A percentile compares a stretch with the other conserved stretches of the same genome.
Conservation (phyloP, 2,329 filamentous ascomycete species). For the Talaromyces marneffei region DNA sequence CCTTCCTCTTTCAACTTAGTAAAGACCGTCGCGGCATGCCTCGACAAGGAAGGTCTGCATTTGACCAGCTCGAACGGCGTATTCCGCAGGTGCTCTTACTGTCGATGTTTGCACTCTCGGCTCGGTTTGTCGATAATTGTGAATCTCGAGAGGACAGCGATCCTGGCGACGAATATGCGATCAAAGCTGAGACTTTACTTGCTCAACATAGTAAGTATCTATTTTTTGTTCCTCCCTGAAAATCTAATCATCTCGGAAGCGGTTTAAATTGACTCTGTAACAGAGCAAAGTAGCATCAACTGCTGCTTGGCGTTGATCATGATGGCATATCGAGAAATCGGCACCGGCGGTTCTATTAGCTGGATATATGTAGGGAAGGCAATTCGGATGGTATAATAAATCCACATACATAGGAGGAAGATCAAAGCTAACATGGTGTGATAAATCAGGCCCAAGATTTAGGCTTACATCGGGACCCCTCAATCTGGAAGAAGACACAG, state of each 20-base stretch:
- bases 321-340: conserved; percentile 16
- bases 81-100: conserved; percentile 14
- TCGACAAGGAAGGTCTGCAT: conserved; percentile 11
- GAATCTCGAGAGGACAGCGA: conserved; percentile 12
- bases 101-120: conserved; percentile 13
- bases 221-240: not conserved
- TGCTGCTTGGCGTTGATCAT: conserved; percentile 13
- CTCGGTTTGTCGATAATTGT: conserved; percentile 10
- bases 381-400: conserved; percentile 10
- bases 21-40: conserved; percentile 13
- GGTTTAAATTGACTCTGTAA: not conserved
- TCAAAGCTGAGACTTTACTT: conserved; percentile 13
- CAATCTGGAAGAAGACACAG: conserved; percentile 12
- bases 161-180: conserved; percentile 12
- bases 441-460: conserved; percentile 11
- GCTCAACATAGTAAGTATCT: conserved; percentile 11
- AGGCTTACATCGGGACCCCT: conserved; percentile 13
- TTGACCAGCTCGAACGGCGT: conserved; percentile 14
- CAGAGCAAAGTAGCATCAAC: conserved; percentile 15
- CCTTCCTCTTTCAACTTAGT: conserved; percentile 14
- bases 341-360: conserved; percentile 14
- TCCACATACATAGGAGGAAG: not conserved
- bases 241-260: not conserved
- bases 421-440: not conserved
- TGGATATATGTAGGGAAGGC: conserved; percentile 15